Conservation (phyloP, 768 basidiomycete genomes). For the Pleurotus pulmonarius region DNA sequence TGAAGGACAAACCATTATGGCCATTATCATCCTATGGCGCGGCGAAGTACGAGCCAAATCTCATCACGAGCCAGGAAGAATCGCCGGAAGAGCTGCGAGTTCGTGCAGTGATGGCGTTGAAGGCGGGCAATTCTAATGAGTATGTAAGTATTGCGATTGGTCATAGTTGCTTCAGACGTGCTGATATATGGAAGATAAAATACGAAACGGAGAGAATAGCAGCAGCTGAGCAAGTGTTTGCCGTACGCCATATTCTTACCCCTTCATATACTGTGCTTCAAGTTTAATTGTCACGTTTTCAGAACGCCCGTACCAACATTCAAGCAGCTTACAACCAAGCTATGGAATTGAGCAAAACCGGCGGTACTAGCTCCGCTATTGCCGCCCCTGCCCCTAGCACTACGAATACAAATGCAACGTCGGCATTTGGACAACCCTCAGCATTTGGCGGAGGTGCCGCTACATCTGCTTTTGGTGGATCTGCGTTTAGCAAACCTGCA, state of each 20-base stretch:
- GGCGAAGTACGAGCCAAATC: slow-evolving; percentile 65
- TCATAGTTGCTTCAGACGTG: too few species aligned
- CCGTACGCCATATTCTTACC: slow-evolving; percentile 23
- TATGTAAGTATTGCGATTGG: slow-evolving; percentile 52
- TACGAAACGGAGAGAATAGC: slow-evolving; percentile 57
- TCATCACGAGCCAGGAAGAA: slow-evolving; percentile 66
- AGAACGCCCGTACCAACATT: slow-evolving; percentile 49
- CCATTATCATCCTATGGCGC: slow-evolving; percentile 77
- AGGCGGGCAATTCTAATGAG: slow-evolving; percentile 51
- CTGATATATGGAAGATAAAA: slow-evolving; percentile 30
- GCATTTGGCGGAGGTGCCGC: slow-evolving; percentile 20
- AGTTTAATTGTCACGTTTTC: neutral
- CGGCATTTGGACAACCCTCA: slow-evolving; percentile 26
- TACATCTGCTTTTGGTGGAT: slow-evolving; percentile 22
- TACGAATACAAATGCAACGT: slow-evolving; percentile 15
- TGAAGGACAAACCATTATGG: slow-evolving; percentile 72
- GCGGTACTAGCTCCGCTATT: slow-evolving; percentile 12
- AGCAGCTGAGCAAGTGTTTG: slow-evolving; percentile 45
- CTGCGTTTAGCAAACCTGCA: slow-evolving; percentile 35
- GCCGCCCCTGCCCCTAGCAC: slow-evolving; percentile 13
- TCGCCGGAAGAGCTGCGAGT: slow-evolving; percentile 78
- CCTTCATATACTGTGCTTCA: neutral
- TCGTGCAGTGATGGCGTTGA: slow-evolving; percentile 53
- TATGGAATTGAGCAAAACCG: slow-evolving; percentile 31
- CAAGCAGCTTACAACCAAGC: slow-evolving; percentile 52